Evolutionary conservation across 345 rosid genomes (phyloP).

Genomic region (Stellera chamaejasme): DNA sequence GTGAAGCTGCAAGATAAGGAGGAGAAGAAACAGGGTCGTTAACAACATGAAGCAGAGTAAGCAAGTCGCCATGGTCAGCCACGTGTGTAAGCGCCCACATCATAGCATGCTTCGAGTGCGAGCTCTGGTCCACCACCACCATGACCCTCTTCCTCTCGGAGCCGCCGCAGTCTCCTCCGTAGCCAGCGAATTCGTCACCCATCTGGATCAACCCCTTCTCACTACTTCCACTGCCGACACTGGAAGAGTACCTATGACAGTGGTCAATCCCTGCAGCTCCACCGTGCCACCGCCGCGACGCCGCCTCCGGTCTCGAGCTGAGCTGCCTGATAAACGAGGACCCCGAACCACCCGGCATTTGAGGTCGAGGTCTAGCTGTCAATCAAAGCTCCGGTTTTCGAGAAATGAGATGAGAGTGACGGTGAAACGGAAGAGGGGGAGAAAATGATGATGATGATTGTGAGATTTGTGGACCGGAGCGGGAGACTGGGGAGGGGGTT

Average conservation of each 20-base stretch:
- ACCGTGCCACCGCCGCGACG: slow-evolving; percentile 48
- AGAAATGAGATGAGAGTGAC: too few species aligned
- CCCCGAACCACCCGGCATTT: slow-evolving; percentile 31
- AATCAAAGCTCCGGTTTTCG: too few species aligned
- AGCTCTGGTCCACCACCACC: slow-evolving; percentile 80
- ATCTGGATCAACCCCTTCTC: slow-evolving; percentile 29
- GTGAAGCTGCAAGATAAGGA: slow-evolving; percentile 55
- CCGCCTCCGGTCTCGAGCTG: slow-evolving; percentile 35
- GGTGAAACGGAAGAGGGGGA: too few species aligned
- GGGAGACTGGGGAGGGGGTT: too few species aligned
- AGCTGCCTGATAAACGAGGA: slow-evolving; percentile 56
- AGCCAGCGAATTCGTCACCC: slow-evolving; percentile 34
- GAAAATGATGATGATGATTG: too few species aligned
- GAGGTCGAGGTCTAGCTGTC: too few species aligned
- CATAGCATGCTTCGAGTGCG: slow-evolving; percentile 87
- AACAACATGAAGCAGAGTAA: slow-evolving; percentile 68
- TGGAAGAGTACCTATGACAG: slow-evolving; percentile 12
- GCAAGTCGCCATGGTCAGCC: slow-evolving; percentile 66
- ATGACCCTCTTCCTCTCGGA: slow-evolving; percentile 70
- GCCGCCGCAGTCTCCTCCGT: slow-evolving; percentile 11
- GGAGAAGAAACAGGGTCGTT: slow-evolving; percentile 27
- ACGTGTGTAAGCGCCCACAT: slow-evolving; percentile 97
- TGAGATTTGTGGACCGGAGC: too few species aligned
- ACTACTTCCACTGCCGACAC: slow-evolving; percentile 8
- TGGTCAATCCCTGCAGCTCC: slow-evolving; percentile 5